These are phyloP conservation scores for Rhizopogon roseolus DNA, from an alignment of 768 basidiomycete species.

Conservation along the genomic window DNA sequence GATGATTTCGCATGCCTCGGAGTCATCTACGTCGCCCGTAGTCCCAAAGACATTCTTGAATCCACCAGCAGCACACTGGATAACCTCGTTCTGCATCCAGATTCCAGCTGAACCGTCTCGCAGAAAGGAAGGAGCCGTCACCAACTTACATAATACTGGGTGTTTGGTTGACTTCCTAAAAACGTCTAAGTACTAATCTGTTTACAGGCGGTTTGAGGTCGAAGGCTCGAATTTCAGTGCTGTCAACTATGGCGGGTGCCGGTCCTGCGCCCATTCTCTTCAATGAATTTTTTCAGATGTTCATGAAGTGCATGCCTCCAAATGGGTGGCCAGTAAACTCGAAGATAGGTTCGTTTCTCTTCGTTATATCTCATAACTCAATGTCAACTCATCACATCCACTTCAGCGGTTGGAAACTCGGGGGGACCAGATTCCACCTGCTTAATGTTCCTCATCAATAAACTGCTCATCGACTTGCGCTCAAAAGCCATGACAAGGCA, in stretches of 20 bases:
- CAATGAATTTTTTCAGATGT: constrained; percentile 44
- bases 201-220: too few species aligned
- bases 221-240: neutral
- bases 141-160: too few species aligned
- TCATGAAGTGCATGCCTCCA: constrained; percentile 44
- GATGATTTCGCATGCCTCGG: neutral
- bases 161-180: too few species aligned
- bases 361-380: neutral
- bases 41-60: constrained; percentile 19
- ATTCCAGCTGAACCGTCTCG: constrained; percentile 5
- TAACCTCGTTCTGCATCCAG: constrained; percentile 13
- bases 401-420: constrained; percentile 68
- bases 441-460: constrained; percentile 62
- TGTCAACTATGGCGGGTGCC: neutral
- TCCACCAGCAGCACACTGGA: constrained; percentile 20
- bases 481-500: constrained; percentile 9
- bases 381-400: neutral
- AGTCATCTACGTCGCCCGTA: constrained; percentile 11
- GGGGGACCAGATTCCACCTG: constrained; percentile 83
- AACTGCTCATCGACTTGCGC: constrained; percentile 26
- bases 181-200: too few species aligned
- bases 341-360: constrained; percentile 36
- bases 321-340: constrained; percentile 37
- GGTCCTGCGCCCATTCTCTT: constrained; percentile 31
- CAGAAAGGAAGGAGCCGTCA: constrained; percentile 17